Conservation (phyloP, 2,329 filamentous ascomycete species). For the Colletotrichum sp. region DNA sequence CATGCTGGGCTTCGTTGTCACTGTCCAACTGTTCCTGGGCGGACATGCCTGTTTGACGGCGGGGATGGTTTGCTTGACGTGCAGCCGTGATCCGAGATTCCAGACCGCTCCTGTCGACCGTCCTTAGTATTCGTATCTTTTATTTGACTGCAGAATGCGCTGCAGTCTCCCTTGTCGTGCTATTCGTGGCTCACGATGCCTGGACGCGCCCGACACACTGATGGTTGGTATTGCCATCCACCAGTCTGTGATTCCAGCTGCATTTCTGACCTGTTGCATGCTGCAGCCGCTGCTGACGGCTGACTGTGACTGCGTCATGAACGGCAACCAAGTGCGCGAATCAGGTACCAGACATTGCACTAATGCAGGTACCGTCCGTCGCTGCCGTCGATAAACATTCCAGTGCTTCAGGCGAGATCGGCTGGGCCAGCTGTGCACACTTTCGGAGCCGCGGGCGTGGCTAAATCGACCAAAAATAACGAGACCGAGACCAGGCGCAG, state of each 20-base stretch:
- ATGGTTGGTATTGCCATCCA: background rate
- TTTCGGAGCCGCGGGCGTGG: background rate
- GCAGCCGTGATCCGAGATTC: constrained; percentile 13
- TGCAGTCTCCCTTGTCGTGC: background rate
- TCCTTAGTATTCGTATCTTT: constrained; percentile 1
- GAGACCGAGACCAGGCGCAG: background rate
- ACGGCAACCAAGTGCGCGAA: background rate
- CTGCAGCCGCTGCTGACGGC: constrained; percentile 3
- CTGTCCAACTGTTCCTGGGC: background rate
- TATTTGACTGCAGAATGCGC: constrained; percentile 4
- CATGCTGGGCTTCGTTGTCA: background rate
- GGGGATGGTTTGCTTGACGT: background rate
- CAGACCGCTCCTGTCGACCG: constrained; percentile 4
- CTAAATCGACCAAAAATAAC: constrained; percentile 7
- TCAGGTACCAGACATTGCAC: constrained; percentile 5
- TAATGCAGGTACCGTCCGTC: constrained; percentile 17
- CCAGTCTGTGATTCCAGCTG: constrained; percentile 1
- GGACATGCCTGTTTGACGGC: background rate
- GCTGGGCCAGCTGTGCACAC: background rate
- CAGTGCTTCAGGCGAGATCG: background rate
- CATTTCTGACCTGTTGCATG: background rate
- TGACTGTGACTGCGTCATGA: constrained; percentile 9
- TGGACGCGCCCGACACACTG: background rate
- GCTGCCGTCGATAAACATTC: background rate
- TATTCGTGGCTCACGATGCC: background rate